Base-by-base conservation (phyloP, 176 grass and related monocot genomes). In the Leersia perrieri region DNA sequence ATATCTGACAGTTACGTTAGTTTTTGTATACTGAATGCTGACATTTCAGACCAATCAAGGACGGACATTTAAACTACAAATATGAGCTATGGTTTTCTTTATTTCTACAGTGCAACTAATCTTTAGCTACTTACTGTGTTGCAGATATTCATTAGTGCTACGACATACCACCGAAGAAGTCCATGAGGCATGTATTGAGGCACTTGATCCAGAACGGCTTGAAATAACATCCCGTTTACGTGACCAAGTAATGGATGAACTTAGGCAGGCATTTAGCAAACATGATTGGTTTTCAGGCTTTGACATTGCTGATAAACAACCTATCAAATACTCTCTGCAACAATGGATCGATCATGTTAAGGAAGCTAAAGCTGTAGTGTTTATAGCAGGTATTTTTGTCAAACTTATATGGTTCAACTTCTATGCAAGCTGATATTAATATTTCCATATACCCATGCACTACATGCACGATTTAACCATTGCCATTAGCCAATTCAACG, bases 151-250 rank as follows among this genome's bases (percentile, higher is more conserved):
- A 7, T 80, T 98, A 47, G 90, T 98, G 55, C 80, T 98, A 85
- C 88, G 92, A 9, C 95, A 98, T 85, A 98, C 95, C 22, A 91
- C 83, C 58, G 95, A 98, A 76, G 95, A 94, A 87, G 95, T 98
- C 77, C 60, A 85, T 84, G 90, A 76, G 38, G 90, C 95, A 71
- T 98, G 95, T 85, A 72, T 90, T 34, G 90, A 98, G 84, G 88
- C 92, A 31, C 87, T 89, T 39, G 90, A 98, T 82, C 92, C 87
- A 70, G 78, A 90, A 80, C 82, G 92, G 85, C 78, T 91, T 74
- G 65, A 68, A 63, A 47, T 88, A 75, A 98, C 95, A 66, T 85
- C 85, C 75, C 86, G 64, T 73, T 87, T 94, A 73, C 87, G 95
- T 77, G 81, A 87, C 74, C 84, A 92, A 87, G 90, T 92, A 41